Percentiles rank a stretch among this genome's conserved stretches.
phyloP scores from a whole-genome alignment of 116 monocot species.

The Papilionanthe hybrid region DNA sequence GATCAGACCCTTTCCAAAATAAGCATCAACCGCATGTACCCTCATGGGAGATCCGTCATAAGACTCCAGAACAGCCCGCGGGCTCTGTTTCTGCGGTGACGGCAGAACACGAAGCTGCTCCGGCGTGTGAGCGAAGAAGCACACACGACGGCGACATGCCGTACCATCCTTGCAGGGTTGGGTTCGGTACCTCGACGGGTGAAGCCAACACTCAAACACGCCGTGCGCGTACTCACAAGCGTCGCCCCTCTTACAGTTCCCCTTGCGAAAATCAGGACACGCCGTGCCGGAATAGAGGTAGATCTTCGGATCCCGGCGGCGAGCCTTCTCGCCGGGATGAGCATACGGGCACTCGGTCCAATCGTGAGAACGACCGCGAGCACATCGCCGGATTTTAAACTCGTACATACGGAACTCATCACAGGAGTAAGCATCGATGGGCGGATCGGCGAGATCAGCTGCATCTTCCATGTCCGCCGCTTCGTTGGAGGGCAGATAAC shows the following conservation, averaged over 20 bases:
- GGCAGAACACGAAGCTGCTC: slow-evolving; percentile 10
- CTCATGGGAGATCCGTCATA: slow-evolving; percentile 8
- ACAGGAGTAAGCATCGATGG: slow-evolving; percentile 31
- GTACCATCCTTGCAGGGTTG: slow-evolving; percentile 13
- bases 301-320: slow-evolving; percentile 37
- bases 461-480: not conserved
- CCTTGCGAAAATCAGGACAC: slow-evolving; percentile 11
- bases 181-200: slow-evolving; percentile 6
- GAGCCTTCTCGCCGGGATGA: slow-evolving; percentile 50
- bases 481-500: slow-evolving; percentile 1
- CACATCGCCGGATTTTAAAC: slow-evolving; percentile 55
- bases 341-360: slow-evolving; percentile 67
- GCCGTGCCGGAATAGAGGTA: slow-evolving; percentile 16
- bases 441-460: not conserved
- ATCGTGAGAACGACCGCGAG: slow-evolving; percentile 42
- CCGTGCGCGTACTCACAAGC: slow-evolving; percentile 6
- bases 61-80: not conserved
- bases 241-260: slow-evolving; percentile 12
- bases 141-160: slow-evolving; percentile 8
- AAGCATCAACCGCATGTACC: slow-evolving; percentile 2
- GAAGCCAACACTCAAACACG: slow-evolving; percentile 12
- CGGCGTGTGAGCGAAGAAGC: slow-evolving; percentile 13
- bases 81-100: not conserved
- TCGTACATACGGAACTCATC: slow-evolving; percentile 64
- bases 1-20: not conserved